Conservation (phyloP, 495 filamentous ascomycete genomes). For the Cercophora samala region DNA sequence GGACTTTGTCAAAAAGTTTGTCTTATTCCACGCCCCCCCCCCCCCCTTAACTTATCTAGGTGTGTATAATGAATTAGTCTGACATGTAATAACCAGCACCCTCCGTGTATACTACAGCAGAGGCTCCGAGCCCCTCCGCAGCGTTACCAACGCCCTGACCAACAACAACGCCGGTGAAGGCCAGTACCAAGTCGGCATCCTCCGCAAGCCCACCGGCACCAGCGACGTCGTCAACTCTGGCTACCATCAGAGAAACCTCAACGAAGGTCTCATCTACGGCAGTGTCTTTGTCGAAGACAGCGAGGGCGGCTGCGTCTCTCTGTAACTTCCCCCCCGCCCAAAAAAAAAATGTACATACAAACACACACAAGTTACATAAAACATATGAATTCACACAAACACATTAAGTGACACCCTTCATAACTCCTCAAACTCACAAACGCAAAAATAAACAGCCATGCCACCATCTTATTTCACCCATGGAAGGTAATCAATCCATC, state of each 20-base stretch:
- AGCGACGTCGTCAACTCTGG: constrained; percentile 51
- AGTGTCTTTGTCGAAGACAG: constrained; percentile 56
- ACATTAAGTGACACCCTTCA: neutral
- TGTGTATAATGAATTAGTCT: neutral
- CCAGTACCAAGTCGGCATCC: constrained; percentile 55
- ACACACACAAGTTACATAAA: neutral
- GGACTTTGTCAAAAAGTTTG: constrained; percentile 51
- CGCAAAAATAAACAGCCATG: neutral
- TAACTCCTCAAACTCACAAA: too few species aligned
- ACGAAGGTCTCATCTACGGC: constrained; percentile 55
- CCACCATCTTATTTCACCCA: neutral
- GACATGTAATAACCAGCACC: constrained; percentile 37
- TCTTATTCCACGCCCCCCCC: constrained; percentile 3
- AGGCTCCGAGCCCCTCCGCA: constrained; percentile 43
- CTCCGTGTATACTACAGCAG: constrained; percentile 54
- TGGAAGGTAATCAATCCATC: neutral
- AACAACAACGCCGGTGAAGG: constrained; percentile 55
- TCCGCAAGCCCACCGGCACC: constrained; percentile 57
- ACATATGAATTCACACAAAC: neutral
- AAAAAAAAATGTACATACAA: neutral
- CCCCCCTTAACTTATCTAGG: too few species aligned
- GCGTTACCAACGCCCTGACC: constrained; percentile 43
- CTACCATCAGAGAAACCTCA: constrained; percentile 48
- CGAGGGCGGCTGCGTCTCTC: constrained; percentile 41
- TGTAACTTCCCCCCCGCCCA: constrained; percentile 28